Base-by-base conservation (phyloP, 148 eudicot species). In the Talinum fruticosum region DNA sequence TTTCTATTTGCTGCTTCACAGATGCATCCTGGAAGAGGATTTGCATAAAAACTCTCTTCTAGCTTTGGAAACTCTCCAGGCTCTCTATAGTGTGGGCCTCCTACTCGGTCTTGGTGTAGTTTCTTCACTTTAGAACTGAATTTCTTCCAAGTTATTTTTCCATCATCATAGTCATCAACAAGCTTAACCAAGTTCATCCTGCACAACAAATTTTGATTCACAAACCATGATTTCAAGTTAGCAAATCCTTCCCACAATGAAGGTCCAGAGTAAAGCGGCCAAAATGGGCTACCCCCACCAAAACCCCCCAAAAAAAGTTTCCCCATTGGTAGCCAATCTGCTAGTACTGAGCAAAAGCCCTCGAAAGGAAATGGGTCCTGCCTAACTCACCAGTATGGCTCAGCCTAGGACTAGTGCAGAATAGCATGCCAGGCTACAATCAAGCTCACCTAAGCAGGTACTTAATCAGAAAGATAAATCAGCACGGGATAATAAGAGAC, bases 21-120 rank as follows among this genome's bases (percentile, higher is more conserved):
- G 23, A 96, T 88, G 78, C 99, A 96, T 66, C 97, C 99, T 6
- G 99, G 99, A 62, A 91, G 87, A 1, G 99, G 97, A 85, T 96
- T 96, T 47, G 99, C 97, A 79, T 91, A 96, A 78, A 96, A 96
- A 83, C 95, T 90, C 83, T 96, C 99, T 85, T 96, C 99, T 71
- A 93, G 84, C 83, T 93, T 96, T 12, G 99, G 99, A 78, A 91
- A 88, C 80, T 96, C 97, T 7, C 97, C 93, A 5, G 88, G 76
- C 77, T 96, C 94, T 70, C 99, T 86, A 72, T 80, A 72, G 76
- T 93, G 88, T n/a, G 99, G 99, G 29, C 87, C 92, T 59, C 99
- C 99, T 34, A 49, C 76, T 69, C 93, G 83, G 37, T 90, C 87
- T 81, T 78, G 77, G 85, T 96, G 99, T 51, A 96, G 84, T 87